Evolutionary conservation across 495 filamentous ascomycete genomes (phyloP).

Genomic region (Talaromyces nanjingensis): DNA sequence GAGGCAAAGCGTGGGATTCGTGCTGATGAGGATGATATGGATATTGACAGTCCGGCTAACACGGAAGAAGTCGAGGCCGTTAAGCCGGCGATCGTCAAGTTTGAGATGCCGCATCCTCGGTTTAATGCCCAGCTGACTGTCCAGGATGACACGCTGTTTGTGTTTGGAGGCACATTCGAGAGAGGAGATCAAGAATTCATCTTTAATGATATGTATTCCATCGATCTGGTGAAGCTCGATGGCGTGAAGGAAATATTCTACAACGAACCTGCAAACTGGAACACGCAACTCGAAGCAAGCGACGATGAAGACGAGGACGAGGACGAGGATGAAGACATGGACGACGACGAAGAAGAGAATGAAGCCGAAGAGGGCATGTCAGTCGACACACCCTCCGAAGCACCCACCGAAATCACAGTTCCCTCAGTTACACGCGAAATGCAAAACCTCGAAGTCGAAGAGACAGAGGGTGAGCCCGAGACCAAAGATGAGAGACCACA

Average conservation of each 20-base stretch:
- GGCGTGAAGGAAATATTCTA: conserved; percentile 85
- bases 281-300: conserved; percentile 61
- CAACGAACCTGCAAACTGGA: conserved; percentile 78
- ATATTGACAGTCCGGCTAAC: conserved; percentile 26
- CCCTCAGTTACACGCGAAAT: conserved; percentile 48
- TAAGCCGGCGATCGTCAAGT: conserved; percentile 43
- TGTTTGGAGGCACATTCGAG: conserved; percentile 92
- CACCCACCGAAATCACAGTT: conserved; percentile 29
- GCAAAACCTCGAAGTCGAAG: conserved; percentile 53
- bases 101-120: conserved; percentile 76
- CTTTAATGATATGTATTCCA: conserved; percentile 86
- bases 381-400: conserved; percentile 27
- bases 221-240: conserved; percentile 87
- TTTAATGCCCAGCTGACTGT: conserved; percentile 89
- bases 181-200: conserved; percentile 91
- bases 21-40: conserved; percentile 50
- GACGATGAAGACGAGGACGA: conserved; percentile 64
- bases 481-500: conserved; percentile 40
- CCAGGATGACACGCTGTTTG: conserved; percentile 84
- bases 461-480: conserved; percentile 42
- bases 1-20: conserved; percentile 58
- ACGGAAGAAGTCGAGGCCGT: conserved; percentile 48
- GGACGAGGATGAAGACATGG: conserved; percentile 60
- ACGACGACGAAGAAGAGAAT: conserved; percentile 43
- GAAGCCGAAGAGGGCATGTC: conserved; percentile 37